Evolutionary conservation across 1,284 basidiomycete genomes (phyloP), one percentile per base, ranked within the genome.

Genomic region (Trametes versicolor): DNA sequence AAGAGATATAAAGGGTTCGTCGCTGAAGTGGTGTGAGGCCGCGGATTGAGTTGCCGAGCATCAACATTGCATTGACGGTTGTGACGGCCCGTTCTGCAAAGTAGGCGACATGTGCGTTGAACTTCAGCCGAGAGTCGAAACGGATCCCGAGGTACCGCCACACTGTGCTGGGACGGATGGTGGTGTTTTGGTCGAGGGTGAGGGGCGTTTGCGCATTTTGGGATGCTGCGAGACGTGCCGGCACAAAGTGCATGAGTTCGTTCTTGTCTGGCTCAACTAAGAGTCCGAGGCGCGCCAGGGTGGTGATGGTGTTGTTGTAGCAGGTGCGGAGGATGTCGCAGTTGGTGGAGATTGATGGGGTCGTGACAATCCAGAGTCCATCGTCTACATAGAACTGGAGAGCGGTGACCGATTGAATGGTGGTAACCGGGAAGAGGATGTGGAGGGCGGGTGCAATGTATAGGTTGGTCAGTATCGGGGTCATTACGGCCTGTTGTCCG

Each of bases 41-140:
- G 0, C 73, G 67, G 0, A 75, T 63, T 1, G 79, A 79, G 71
- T 81, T 81, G 5, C 77, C 76, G 0, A 81, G 75, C 72, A 79
- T 77, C 0, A 67, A 65, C 0, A 80, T 57, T 0, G 72, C 72
- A 9, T 50, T 58, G 2, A 78, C 70, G 0, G 76, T 73, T 39
- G 60, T 70, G 15, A 51, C 32, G 0, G 72, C 77, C 23, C 71
- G 68, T 4, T 60, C 67, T 0, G 71, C 66, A 34, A 75, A 68
- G 19, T 62, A 60, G 43, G 70, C 54, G 17, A 77, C 64, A 43
- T 78, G 78, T 6, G 68, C 60, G 25, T 67, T 62, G 63, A 78
- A 79, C 0, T 54, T 43, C 13, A 80, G 75, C 21, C 69, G 60
- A 0, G 62, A 59, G 50, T 77, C 74, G 1, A 78, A 68, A 39